Conservation (phyloP, 192 early-diverging fungal species). For the Geosiphon pyriformis region DNA sequence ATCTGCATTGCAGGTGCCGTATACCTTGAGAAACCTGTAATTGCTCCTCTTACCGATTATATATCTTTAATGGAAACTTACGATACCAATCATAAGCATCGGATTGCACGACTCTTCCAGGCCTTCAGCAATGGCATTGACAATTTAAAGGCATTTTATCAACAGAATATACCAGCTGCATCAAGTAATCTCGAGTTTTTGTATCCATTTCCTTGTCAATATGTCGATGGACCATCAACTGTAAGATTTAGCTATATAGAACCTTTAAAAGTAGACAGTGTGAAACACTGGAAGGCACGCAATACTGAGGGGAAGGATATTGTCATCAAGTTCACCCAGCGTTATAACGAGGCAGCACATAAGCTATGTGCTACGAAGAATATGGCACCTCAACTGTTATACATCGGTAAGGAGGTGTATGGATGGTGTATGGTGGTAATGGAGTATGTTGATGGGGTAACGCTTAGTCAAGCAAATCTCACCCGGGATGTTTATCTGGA, state of each 20-base stretch:
- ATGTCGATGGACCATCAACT: not conserved
- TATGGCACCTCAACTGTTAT: not conserved
- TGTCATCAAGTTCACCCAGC: conserved; percentile 5
- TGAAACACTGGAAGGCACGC: no score
- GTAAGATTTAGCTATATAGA: conserved; percentile 1
- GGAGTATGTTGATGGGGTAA: conserved; percentile 1
- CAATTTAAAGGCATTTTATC: not conserved
- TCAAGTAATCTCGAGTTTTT: not conserved
- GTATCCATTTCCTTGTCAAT: conserved; percentile 6
- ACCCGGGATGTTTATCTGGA: not conserved
- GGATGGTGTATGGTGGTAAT: conserved; percentile 13
- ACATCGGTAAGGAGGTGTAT: not conserved
- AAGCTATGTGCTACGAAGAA: not conserved
- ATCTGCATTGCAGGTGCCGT: not conserved
- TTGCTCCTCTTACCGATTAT: conserved; percentile 3
- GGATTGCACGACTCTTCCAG: conserved; percentile 5
- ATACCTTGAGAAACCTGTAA: not conserved
- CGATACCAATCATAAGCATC: not conserved
- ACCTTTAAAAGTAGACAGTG: not conserved
- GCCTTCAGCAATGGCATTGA: not conserved
- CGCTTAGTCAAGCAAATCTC: not conserved
- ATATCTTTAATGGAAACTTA: not conserved
- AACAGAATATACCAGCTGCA: not conserved
- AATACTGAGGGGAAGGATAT: no score
- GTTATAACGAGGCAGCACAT: conserved; percentile 1